Evolutionary conservation across 2,329 filamentous ascomycete species (phyloP).

Genomic region (Grosmannia clavigera): DNA sequence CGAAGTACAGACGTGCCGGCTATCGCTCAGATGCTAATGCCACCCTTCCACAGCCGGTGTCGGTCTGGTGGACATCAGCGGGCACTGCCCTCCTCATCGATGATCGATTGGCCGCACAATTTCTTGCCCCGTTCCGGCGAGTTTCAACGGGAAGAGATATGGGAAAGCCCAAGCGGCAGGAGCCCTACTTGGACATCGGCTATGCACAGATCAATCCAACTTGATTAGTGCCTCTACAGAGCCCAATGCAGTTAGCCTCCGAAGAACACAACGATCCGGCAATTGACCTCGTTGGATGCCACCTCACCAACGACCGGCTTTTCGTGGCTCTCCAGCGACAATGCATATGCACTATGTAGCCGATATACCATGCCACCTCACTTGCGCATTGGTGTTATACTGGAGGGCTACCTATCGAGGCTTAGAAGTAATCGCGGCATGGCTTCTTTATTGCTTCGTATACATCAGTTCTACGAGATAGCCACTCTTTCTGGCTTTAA

Average conservation of each 20-base stretch:
- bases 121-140: neutral
- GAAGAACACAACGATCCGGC: neutral
- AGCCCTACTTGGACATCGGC: too few species aligned
- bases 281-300: neutral
- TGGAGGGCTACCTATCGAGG: neutral
- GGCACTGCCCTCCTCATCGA: neutral
- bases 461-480: too few species aligned
- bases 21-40: neutral
- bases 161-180: neutral
- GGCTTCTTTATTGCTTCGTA: too few species aligned
- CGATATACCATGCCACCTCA: neutral
- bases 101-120: neutral
- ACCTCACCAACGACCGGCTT: neutral
- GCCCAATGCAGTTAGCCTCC: neutral
- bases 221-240: neutral
- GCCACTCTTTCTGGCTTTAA: too few species aligned
- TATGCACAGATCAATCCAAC: neutral
- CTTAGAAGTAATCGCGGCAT: too few species aligned
- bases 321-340: neutral
- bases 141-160: neutral
- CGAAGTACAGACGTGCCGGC: neutral
- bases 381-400: neutral
- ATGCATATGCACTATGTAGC: neutral
- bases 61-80: neutral
- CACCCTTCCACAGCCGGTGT: neutral